Evolutionary conservation across 2,329 filamentous ascomycete species (phyloP).

Genomic region (Zymoseptoria tritici): DNA sequence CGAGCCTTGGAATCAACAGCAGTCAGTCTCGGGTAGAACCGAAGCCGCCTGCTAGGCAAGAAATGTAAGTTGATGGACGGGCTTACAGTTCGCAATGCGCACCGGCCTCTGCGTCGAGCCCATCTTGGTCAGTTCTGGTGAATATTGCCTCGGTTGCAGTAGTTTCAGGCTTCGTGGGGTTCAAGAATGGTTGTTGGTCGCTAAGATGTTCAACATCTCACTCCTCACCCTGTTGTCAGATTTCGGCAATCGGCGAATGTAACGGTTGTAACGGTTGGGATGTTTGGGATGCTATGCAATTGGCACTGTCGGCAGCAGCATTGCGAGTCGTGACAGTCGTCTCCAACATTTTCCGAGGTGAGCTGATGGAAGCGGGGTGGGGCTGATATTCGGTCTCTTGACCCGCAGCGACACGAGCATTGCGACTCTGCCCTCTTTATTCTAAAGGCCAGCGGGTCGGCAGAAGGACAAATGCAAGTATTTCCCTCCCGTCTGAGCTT

Average conservation of each 20-base stretch:
- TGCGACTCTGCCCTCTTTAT: background rate
- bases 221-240: background rate
- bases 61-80: background rate
- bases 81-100: conserved; percentile 14
- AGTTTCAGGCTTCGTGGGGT: background rate
- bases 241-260: background rate
- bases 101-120: conserved; percentile 11
- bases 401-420: background rate
- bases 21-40: background rate
- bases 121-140: conserved; percentile 5
- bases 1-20: background rate
- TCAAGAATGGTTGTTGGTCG: no score
- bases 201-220: background rate
- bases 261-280: background rate
- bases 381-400: background rate
- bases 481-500: background rate
- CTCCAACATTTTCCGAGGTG: background rate
- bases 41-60: background rate
- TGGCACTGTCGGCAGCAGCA: background rate
- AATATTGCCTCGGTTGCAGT: background rate
- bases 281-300: background rate
- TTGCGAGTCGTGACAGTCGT: background rate
- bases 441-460: background rate
- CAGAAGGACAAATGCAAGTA: background rate
- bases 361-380: background rate